Percentiles rank a stretch among this genome's conserved stretches.
Conservation (phyloP, 345 rosid species). For the Arabidopsis suecica region DNA sequence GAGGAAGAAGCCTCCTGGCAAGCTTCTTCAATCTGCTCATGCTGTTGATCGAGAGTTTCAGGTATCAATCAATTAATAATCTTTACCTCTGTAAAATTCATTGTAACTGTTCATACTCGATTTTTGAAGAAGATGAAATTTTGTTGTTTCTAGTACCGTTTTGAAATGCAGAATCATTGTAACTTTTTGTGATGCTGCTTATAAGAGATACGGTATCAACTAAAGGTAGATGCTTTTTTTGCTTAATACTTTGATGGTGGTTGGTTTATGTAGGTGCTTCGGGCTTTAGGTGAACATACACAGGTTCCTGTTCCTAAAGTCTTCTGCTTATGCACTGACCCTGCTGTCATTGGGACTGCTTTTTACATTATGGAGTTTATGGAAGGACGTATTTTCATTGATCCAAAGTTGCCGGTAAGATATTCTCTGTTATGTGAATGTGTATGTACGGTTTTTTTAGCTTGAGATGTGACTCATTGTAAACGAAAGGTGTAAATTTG, state of each 20-base stretch:
- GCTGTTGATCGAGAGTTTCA: conserved; percentile 91
- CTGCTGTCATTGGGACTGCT: conserved; percentile 74
- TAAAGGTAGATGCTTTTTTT: conserved; percentile 30
- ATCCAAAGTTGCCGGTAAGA: conserved; percentile 71
- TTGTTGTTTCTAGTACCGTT: no score
- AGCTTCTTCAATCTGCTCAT: conserved; percentile 84
- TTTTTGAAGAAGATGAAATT: not conserved
- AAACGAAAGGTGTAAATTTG: not conserved
- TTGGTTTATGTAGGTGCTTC: conserved; percentile 61
- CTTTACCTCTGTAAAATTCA: not conserved
- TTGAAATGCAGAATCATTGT: not conserved
- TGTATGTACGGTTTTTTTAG: not conserved
- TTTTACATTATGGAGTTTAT: conserved; percentile 97
- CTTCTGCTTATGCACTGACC: conserved; percentile 76
- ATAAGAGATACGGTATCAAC: not conserved
- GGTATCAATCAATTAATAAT: conserved; percentile 42
- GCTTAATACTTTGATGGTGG: conserved; percentile 21
- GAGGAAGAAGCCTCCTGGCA: conserved; percentile 96
- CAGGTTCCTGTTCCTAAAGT: conserved; percentile 89
- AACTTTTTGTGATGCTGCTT: conserved; percentile 1
- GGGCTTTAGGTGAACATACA: conserved; percentile 76
- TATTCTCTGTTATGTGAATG: conserved; percentile 6
- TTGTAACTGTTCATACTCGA: no score
- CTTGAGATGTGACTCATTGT: conserved; percentile 8
- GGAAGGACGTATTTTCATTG: conserved; percentile 88